Base-by-base conservation (phyloP, 139 green algal genomes). In the Asterochloris sp. region DNA sequence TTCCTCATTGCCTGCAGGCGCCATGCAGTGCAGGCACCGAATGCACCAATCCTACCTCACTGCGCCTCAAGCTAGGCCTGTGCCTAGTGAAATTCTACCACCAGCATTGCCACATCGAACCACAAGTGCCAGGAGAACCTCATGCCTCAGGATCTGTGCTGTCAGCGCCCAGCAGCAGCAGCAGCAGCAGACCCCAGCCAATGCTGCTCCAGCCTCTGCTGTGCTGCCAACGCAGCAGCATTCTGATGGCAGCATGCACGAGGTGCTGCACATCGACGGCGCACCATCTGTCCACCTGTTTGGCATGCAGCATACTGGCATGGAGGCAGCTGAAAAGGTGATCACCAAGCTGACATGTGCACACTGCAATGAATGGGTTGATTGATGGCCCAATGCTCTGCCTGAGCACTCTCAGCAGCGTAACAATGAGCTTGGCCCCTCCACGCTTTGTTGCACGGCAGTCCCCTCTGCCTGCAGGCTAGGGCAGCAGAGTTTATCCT, bases 401-500 rank as follows among this genome's bases (percentile, higher is more conserved):
- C 21, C 21, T 26, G 66, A 21, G 17, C 66, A 4, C 21, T 71
- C 38, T 24, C 27, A 64, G 29, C 12, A 10, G 64, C 19, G 15
- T 6, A 12, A 21, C 10, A 6, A 66, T 77, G 26, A 0, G 8
- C 10, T 61, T 61, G 73, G 12, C 10, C 54, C 12, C 28, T 28
- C 1, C 54, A 28, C 11, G 10, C 8, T 61, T 28, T 29, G 21
- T 77, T 19, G 54, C 24, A 61, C 0, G 13, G 26, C 23, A 13
- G 13, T 6, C 4, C 17, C 24, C 64, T 19, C 14, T 80, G 17
- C 62, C 78, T 29, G 23, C 62, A 61, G 77, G 78, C 61, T 86
- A 85, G 69, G 68, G 74, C 82, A 81, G 84, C 71, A 75, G 85
- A 91, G 73, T 91, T 86, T 60, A 90, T 94, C 67, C 80, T 93